Conservation (phyloP, 768 basidiomycete species). For the Hypholoma sublateritium region DNA sequence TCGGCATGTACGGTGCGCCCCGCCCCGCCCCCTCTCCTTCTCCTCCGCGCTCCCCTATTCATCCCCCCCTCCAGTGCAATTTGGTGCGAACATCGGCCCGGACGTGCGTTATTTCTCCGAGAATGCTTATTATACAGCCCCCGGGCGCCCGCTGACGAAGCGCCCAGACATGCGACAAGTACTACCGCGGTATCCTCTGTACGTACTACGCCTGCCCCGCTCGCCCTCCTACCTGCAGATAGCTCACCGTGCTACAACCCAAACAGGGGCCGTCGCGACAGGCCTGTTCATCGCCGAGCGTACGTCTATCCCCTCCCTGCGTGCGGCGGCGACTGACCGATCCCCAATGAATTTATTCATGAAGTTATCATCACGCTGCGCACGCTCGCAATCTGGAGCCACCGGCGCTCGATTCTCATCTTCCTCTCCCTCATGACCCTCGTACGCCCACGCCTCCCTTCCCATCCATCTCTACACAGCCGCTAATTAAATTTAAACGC, state of each 20-base stretch:
- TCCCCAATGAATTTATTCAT: not conserved
- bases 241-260: too few species aligned
- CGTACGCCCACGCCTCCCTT: not conserved
- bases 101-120: not conserved
- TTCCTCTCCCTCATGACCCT: not conserved
- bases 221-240: not conserved
- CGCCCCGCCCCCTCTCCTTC: too few species aligned
- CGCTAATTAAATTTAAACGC: not conserved
- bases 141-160: too few species aligned
- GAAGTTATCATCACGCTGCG: constrained; percentile 1
- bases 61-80: not conserved
- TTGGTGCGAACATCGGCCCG: not conserved
- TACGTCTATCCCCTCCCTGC: not conserved
- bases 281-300: not conserved
- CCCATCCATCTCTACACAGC: not conserved
- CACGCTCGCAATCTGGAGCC: constrained; percentile 1
- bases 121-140: not conserved
- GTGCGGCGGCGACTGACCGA: not conserved
- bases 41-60: not conserved
- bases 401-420: not conserved
- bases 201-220: not conserved
- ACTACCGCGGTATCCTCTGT: constrained; percentile 1
- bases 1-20: constrained; percentile 9
- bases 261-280: not conserved
- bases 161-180: not conserved